These are phyloP conservation scores for Lasiosphaeriaceae sp. DNA, from an alignment of 495 filamentous ascomycete species.

Conservation along the genomic window DNA sequence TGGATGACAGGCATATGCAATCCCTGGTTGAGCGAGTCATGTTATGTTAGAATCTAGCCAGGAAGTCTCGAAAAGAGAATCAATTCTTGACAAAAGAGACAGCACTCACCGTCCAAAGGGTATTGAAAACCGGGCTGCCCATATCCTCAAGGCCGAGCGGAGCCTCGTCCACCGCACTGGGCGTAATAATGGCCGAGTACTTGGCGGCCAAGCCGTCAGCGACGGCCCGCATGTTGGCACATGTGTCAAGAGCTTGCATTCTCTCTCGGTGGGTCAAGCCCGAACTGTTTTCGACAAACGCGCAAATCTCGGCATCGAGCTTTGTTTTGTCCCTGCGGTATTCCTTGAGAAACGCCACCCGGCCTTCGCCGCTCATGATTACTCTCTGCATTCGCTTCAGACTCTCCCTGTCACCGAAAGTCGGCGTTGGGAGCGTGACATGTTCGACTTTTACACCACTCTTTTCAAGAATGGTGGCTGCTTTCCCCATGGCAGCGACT, in stretches of 20 bases:
- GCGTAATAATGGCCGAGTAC: conserved; percentile 48
- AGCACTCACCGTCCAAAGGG: conserved; percentile 28
- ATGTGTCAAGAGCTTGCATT: conserved; percentile 41
- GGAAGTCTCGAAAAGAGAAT: too few species aligned
- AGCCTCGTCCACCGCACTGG: conserved; percentile 47
- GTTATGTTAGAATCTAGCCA: too few species aligned
- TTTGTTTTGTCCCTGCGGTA: conserved; percentile 39
- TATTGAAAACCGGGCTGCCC: conserved; percentile 40
- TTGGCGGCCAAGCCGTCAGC: conserved; percentile 42
- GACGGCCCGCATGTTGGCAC: conserved; percentile 42
- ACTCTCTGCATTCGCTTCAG: background rate
- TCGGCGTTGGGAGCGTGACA: background rate
- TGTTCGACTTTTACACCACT: background rate
- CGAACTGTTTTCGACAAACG: conserved; percentile 40
- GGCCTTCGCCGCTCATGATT: conserved; percentile 39
- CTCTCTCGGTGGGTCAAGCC: conserved; percentile 36
- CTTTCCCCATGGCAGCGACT: conserved; percentile 38
- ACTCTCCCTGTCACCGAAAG: background rate
- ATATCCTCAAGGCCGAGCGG: conserved; percentile 42
- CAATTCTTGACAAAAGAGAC: too few species aligned
- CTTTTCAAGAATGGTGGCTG: conserved; percentile 30
- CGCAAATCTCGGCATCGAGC: conserved; percentile 32
- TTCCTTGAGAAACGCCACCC: conserved; percentile 42
- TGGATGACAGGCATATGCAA: conserved; percentile 48
- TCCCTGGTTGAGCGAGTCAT: conserved; percentile 17